A percentile compares a stretch with the other conserved stretches of the same genome.
These are phyloP conservation scores for Pichia kudriavzevii DNA, from an alignment of 1,139 yeast genomes.

Conservation along the genomic window DNA sequence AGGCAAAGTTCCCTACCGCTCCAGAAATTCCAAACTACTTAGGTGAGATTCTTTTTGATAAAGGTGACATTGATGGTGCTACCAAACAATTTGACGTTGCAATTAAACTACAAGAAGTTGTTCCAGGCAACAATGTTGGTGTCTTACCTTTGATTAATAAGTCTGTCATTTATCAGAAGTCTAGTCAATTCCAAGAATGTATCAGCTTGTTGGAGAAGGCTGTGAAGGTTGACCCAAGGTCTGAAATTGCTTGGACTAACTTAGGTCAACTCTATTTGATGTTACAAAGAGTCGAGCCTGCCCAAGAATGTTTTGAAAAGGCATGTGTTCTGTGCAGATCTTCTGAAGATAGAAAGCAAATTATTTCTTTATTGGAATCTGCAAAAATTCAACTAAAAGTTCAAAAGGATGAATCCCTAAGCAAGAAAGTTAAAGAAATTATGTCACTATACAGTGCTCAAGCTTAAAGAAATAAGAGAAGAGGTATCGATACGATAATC, in stretches of 20 bases:
- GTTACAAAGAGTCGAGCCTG: conserved; percentile 74
- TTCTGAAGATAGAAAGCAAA: conserved; percentile 81
- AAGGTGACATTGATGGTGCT: conserved; percentile 66
- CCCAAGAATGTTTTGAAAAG: conserved; percentile 73
- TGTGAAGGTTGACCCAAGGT: conserved; percentile 72
- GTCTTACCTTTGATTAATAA: conserved; percentile 87
- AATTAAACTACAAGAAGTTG: conserved; percentile 68
- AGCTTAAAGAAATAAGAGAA: conserved; percentile 8
- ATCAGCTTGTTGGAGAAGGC: conserved; percentile 68
- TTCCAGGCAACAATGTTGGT: conserved; percentile 60
- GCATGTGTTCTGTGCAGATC: conserved; percentile 79
- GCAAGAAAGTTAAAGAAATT: conserved; percentile 37
- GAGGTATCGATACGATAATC: too few relatives aligned
- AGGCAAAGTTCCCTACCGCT: conserved; percentile 70
- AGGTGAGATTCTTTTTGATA: conserved; percentile 88
- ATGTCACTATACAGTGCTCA: conserved; percentile 18
- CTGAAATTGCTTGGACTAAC: conserved; percentile 83
- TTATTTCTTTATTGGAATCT: conserved; percentile 89
- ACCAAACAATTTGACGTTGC: conserved; percentile 82
- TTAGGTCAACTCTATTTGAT: conserved; percentile 88
- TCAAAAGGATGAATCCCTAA: conserved; percentile 56
- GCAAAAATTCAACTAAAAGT: conserved; percentile 73
- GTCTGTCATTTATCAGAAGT: conserved; percentile 66
- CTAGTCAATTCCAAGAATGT: conserved; percentile 54
- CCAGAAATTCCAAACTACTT: conserved; percentile 93